Base-by-base conservation (phyloP, 768 basidiomycete species). In the Russula emetica region DNA sequence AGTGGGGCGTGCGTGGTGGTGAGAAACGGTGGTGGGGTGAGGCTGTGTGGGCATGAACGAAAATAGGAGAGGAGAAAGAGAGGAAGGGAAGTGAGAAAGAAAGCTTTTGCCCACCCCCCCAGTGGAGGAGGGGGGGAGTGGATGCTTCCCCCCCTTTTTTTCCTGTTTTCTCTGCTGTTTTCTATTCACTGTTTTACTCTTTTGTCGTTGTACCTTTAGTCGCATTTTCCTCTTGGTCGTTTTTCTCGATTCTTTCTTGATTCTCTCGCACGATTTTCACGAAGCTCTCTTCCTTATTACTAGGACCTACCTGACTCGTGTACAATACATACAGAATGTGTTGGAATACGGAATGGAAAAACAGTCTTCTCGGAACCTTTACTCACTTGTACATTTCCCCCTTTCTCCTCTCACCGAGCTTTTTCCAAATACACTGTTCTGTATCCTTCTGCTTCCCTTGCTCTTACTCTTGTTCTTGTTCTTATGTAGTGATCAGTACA, bases 11-110 rank as follows among this genome's bases (percentile, higher is more conserved):
- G 58, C 78, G 82, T 24, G 87, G 86, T 5, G 82, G 84, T 16
- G 86, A 86, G 66, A 88, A 87, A 78, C 77, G 82, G 56, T 91
- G 87, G 87, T 90, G 86, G 85, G 75, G 78, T 50, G 81, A 78
- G 67, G 78, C 78, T 1, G 70, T 71, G 42, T 80, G 80, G 77
- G 79, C 75, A 62, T 82, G 68, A 72, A 34, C 16, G 5, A 22
- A 11, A 47, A 44, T 20, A n/a, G 9, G 42, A 44, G n/a, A 22
- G n/a, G 8, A 2, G 44, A 2, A 45, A n/a, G 42, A 5, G 42
- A 38, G 13, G 14, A 42, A n/a, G 8, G 9, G 44, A 8, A n/a
- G 9, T n/a, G 2, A 20, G 20, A 10, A 11, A 22, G n/a, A 45
- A n/a, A 22, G 44, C n/a, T 22, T 20, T 22, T 45, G 44, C 44